These are phyloP conservation scores for Sphagnum tenellum DNA, from an alignment of 225 moss, liverwort and hornwort species.

Conservation along the genomic window DNA sequence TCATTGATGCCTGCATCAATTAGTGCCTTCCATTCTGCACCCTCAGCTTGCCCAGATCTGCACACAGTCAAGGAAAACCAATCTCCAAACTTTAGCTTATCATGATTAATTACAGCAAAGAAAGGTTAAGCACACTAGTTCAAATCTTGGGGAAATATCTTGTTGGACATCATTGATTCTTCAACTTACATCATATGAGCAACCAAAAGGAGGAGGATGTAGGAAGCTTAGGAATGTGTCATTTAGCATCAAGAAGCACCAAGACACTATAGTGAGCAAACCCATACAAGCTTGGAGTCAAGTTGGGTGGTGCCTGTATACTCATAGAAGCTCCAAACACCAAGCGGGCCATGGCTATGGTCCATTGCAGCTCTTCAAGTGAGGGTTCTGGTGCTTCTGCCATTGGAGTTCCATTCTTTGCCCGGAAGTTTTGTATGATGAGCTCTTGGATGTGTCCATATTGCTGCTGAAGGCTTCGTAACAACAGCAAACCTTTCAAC, in stretches of 20 bases:
- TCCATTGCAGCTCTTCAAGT: conserved; percentile 66
- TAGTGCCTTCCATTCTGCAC: conserved; percentile 60
- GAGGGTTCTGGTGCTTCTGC: conserved; percentile 56
- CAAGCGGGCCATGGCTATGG: conserved; percentile 85
- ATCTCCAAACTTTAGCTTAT: too few species aligned
- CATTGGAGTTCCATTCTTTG: conserved; percentile 86
- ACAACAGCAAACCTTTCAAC: conserved; percentile 51
- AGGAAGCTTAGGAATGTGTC: too few species aligned
- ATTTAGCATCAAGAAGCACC: too few species aligned
- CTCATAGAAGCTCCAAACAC: conserved; percentile 76
- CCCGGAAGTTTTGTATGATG: conserved; percentile 87
- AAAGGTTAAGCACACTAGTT: too few species aligned
- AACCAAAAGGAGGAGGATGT: too few species aligned
- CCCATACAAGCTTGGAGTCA: conserved; percentile 62
- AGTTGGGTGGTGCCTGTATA: conserved; percentile 90
- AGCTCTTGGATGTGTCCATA: conserved; percentile 89
- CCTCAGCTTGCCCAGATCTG: conserved; percentile 35
- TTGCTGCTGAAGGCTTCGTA: conserved; percentile 54
- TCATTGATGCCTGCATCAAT: conserved; percentile 88
- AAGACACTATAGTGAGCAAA: background rate
- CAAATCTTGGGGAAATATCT: too few species aligned
- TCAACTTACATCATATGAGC: too few species aligned
- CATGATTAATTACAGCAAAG: too few species aligned
- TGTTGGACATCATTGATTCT: too few species aligned
- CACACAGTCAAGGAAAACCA: background rate